Evolutionary conservation across 192 early-diverging fungal genomes (phyloP).

Genomic region (Coemansia interrupta): DNA sequence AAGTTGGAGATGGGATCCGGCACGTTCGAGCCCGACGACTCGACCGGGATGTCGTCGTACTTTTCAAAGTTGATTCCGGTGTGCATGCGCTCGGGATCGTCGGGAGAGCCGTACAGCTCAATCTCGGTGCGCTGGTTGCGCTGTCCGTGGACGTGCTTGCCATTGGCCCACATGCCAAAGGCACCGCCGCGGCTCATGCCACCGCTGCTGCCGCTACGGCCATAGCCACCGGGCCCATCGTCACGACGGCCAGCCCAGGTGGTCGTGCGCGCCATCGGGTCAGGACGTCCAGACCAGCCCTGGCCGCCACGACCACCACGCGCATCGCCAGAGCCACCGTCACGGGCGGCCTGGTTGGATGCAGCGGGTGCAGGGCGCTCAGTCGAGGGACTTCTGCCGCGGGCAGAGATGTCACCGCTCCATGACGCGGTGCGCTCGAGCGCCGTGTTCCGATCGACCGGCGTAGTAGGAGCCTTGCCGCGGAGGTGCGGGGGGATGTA

Average conservation of each 20-base stretch:
- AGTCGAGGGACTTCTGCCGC: conserved; percentile 45
- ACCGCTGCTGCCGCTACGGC: conserved; percentile 22
- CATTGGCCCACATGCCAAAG: conserved; percentile 69
- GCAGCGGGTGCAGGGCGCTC: conserved; percentile 21
- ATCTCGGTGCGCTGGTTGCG: conserved; percentile 75
- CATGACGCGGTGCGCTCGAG: conserved; percentile 57
- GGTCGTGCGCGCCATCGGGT: conserved; percentile 46
- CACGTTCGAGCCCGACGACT: conserved; percentile 71
- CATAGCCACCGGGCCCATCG: conserved; percentile 22
- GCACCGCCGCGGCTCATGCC: conserved; percentile 40
- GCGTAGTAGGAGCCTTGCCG: conserved; percentile 49
- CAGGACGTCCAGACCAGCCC: conserved; percentile 31
- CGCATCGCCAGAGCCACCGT: conserved; percentile 34
- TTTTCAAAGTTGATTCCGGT: conserved; percentile 99
- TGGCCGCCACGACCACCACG: conserved; percentile 49
- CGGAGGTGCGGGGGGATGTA: conserved; percentile 73
- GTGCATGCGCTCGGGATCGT: conserved; percentile 73
- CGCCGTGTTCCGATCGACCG: conserved; percentile 33
- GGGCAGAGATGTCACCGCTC: conserved; percentile 41
- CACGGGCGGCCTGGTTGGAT: conserved; percentile 27
- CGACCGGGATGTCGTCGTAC: conserved; percentile 97
- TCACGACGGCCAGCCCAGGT: conserved; percentile 56
- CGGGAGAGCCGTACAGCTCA: conserved; percentile 70
- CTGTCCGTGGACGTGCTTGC: conserved; percentile 73
- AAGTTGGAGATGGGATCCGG: conserved; percentile 66